These are phyloP conservation scores for Bifiguratus adelaidae DNA, from an alignment of 192 early-diverging fungal genomes.

Conservation along the genomic window DNA sequence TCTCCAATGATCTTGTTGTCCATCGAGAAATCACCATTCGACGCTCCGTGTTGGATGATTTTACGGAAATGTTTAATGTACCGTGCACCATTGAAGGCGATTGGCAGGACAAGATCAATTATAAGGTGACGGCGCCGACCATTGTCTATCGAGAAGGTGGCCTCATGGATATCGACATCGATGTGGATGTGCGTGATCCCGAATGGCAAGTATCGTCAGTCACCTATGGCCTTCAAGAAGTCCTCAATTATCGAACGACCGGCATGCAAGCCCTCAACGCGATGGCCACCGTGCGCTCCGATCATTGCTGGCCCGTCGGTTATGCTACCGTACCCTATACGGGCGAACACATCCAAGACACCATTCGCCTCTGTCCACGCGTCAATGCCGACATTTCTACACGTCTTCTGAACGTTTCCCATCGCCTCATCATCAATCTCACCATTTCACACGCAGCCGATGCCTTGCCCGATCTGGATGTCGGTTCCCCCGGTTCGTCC, in stretches of 20 bases:
- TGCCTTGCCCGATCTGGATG: neutral
- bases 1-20: slow-evolving; percentile 23
- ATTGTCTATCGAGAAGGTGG: slow-evolving; percentile 26
- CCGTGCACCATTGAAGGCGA: slow-evolving; percentile 6
- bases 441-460: neutral
- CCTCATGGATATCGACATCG: slow-evolving; percentile 13
- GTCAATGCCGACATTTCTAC: slow-evolving; percentile 19
- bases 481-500: neutral
- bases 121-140: slow-evolving; percentile 15
- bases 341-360: neutral
- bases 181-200: slow-evolving; percentile 8
- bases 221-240: slow-evolving; percentile 21
- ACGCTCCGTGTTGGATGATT: slow-evolving; percentile 24
- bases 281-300: slow-evolving; percentile 2
- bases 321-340: slow-evolving; percentile 12
- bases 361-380: slow-evolving; percentile 15
- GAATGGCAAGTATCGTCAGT: slow-evolving; percentile 9
- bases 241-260: slow-evolving; percentile 18
- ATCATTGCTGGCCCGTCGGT: slow-evolving; percentile 22
- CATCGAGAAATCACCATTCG: slow-evolving; percentile 27
- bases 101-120: slow-evolving; percentile 3
- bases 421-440: slow-evolving; percentile 15
- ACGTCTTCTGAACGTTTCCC: slow-evolving; percentile 10
- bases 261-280: slow-evolving; percentile 6
- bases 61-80: neutral